A percentile compares a stretch with the other conserved stretches of the same genome.
Conservation (phyloP, 2,329 filamentous ascomycete genomes). For the Zasmidium angulare region DNA sequence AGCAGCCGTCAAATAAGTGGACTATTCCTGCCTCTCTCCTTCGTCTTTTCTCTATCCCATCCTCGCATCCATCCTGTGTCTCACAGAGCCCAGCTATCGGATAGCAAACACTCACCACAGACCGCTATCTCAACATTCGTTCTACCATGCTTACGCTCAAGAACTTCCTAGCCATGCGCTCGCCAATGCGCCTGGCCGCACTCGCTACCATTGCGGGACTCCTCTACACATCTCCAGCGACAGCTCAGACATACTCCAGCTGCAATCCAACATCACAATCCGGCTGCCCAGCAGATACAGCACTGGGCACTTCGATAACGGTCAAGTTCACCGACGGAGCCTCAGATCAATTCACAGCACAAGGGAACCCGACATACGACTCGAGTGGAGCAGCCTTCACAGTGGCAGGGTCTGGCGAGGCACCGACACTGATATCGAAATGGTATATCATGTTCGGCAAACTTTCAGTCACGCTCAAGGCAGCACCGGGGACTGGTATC, state of each 20-base stretch:
- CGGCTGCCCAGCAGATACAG: conserved; percentile 71
- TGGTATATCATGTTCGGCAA: conserved; percentile 99
- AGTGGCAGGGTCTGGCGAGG: conserved; percentile 73
- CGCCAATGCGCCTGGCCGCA: conserved; percentile 37
- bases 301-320: conserved; percentile 76
- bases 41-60: conserved; percentile 3
- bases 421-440: conserved; percentile 80
- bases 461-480: conserved; percentile 80
- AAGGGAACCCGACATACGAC: conserved; percentile 71
- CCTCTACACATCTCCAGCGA: conserved; percentile 39
- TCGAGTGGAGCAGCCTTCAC: conserved; percentile 78
- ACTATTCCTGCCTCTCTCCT: conserved; percentile 9
- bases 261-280: conserved; percentile 58
- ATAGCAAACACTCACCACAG: not conserved
- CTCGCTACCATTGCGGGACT: conserved; percentile 39
- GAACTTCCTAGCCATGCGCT: conserved; percentile 31
- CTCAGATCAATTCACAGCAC: conserved; percentile 75
- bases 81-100: not conserved
- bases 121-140: not conserved
- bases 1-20: conserved; percentile 8
- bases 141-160: conserved; percentile 27
- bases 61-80: conserved; percentile 1
- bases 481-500: conserved; percentile 84
- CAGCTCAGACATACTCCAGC: conserved; percentile 55
- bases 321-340: conserved; percentile 79